Evolutionary conservation across 768 basidiomycete genomes (phyloP).

Genomic region (Cubamyces lactineus): DNA sequence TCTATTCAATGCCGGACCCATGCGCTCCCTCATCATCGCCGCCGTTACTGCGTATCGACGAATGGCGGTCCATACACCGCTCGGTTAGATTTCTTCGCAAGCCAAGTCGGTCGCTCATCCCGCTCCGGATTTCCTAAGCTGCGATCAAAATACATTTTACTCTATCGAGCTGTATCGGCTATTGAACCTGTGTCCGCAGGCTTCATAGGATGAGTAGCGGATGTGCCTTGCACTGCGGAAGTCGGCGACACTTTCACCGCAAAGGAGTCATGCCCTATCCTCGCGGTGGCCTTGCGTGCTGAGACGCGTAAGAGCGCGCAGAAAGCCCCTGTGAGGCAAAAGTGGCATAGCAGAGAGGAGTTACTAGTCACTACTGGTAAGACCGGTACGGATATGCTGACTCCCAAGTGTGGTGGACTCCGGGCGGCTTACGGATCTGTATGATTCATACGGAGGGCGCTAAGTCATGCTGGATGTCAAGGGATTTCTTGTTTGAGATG

Average conservation of each 20-base stretch:
- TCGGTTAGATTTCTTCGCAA: too few relatives aligned
- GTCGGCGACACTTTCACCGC: neutral
- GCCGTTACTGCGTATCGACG: too few relatives aligned
- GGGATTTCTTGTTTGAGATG: neutral
- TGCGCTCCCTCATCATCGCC: constrained; percentile 5
- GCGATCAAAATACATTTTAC: too few relatives aligned
- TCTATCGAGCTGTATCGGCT: too few relatives aligned
- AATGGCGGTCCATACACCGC: too few relatives aligned
- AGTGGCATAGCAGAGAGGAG: neutral
- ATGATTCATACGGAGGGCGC: neutral
- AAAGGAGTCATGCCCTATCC: neutral
- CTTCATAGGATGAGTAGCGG: too few relatives aligned
- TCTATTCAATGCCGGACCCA: constrained; percentile 23
- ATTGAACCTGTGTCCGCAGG: too few relatives aligned
- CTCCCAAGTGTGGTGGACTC: neutral
- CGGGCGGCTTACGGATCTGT: neutral
- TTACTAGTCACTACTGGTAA: too few relatives aligned
- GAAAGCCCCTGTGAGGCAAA: neutral
- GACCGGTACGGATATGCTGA: too few relatives aligned
- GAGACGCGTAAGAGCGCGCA: neutral
- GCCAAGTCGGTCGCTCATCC: too few relatives aligned
- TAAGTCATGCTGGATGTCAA: neutral
- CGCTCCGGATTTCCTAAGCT: too few relatives aligned
- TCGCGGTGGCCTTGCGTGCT: neutral
- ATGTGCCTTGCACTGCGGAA: too few relatives aligned